A percentile compares a stretch with the other conserved stretches of the same genome.
phyloP scores from a whole-genome alignment of 2,329 filamentous ascomycete species.

The Myotisia sp. region DNA sequence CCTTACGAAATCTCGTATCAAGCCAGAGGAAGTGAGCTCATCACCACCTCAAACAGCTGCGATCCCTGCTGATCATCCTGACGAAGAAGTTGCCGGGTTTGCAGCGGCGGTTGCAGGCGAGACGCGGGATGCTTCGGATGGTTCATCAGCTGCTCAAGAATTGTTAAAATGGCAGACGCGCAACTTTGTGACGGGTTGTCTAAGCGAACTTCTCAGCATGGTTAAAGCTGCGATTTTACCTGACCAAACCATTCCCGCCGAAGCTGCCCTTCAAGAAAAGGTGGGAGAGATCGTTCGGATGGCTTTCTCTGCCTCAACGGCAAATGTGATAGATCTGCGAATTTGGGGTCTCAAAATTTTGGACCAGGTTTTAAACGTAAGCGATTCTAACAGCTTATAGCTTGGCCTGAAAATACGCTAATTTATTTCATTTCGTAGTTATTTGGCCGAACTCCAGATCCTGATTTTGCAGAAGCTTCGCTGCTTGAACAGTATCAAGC shows the following conservation, averaged over 20 bases:
- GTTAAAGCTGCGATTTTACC: conserved; percentile 65
- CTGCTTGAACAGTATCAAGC: conserved; percentile 96
- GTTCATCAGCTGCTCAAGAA: conserved; percentile 55
- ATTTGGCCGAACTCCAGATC: conserved; percentile 89
- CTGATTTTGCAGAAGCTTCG: conserved; percentile 94
- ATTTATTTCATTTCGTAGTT: conserved; percentile 35
- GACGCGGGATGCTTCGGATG: conserved; percentile 41
- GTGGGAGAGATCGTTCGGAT: conserved; percentile 90
- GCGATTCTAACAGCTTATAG: conserved; percentile 3
- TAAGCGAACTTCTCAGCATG: conserved; percentile 67
- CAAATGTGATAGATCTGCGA: conserved; percentile 74
- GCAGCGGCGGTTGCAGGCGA: conserved; percentile 56
- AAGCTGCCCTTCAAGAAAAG: conserved; percentile 62
- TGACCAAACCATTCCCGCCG: conserved; percentile 64
- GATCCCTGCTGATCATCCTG: conserved; percentile 60
- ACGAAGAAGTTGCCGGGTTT: conserved; percentile 94
- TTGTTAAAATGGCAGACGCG: conserved; percentile 89
- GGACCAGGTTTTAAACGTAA: conserved; percentile 66
- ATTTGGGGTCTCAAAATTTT: conserved; percentile 90
- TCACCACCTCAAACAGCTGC: conserved; percentile 29
- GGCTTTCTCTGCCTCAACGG: conserved; percentile 93
- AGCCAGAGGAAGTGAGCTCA: conserved; percentile 37
- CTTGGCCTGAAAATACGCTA: neutral
- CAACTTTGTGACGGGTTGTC: conserved; percentile 80
- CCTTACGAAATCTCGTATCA: conserved; percentile 70